These are phyloP conservation scores for Botrytis fragariae DNA, from an alignment of 2,329 filamentous ascomycete genomes.

Conservation along the genomic window DNA sequence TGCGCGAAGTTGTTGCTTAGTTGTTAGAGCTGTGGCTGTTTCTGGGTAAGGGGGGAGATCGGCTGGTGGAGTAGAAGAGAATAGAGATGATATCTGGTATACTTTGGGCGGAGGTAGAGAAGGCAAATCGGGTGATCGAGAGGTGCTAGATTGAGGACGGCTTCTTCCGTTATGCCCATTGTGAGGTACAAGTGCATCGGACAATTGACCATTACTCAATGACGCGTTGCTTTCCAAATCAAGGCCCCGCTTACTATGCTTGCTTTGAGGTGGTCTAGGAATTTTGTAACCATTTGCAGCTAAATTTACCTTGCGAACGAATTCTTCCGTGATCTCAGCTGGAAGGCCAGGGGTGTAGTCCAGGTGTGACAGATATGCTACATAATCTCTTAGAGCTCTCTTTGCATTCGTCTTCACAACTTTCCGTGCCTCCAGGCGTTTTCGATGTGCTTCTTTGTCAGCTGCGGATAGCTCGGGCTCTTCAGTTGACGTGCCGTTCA, in stretches of 20 bases:
- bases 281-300: conserved; percentile 50
- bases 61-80: conserved; percentile 63
- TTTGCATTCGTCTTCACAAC: conserved; percentile 72
- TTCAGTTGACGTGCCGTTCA: conserved; percentile 22
- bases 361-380: conserved; percentile 68
- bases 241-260: conserved; percentile 27
- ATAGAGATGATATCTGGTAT: conserved; percentile 62
- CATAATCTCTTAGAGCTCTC: conserved; percentile 71
- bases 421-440: conserved; percentile 61
- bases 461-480: conserved; percentile 40
- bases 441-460: conserved; percentile 46
- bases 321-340: conserved; percentile 44
- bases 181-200: conserved; percentile 47
- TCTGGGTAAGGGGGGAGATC: conserved; percentile 67
- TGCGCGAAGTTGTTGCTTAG: conserved; percentile 36
- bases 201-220: conserved; percentile 37
- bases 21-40: conserved; percentile 38
- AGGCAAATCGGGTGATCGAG: conserved; percentile 40
- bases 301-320: conserved; percentile 56
- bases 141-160: conserved; percentile 36
- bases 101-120: conserved; percentile 48
- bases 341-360: conserved; percentile 66
- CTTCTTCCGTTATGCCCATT: conserved; percentile 36
- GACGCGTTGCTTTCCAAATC: conserved; percentile 38
- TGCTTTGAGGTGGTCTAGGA: conserved; percentile 34